These are phyloP conservation scores for Plasmodium relictum DNA, from an alignment of 169 alveolate species.

Conservation along the genomic window DNA sequence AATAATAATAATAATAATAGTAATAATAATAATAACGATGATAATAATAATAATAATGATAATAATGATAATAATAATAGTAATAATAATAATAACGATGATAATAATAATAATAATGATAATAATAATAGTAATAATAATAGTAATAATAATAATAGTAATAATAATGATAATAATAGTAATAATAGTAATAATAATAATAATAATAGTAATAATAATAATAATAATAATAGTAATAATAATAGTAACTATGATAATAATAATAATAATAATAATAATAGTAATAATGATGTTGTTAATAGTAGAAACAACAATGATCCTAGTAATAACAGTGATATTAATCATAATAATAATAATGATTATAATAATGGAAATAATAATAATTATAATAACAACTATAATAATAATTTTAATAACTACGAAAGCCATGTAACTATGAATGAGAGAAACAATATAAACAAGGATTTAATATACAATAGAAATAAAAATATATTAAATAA, in stretches of 20 bases:
- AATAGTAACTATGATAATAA: neutral
- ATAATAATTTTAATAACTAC: neutral
- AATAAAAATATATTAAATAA: neutral
- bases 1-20: neutral
- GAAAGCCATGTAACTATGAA: neutral
- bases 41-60: constrained; percentile 4
- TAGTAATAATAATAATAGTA: constrained; percentile 1
- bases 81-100: neutral
- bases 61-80: constrained; percentile 4
- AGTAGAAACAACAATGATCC: neutral
- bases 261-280: neutral
- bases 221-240: too few relatives aligned
- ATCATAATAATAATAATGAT: neutral
- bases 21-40: neutral
- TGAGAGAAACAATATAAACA: neutral
- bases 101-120: neutral
- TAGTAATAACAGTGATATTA: neutral
- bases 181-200: neutral
- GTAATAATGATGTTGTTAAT: neutral
- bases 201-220: too few relatives aligned
- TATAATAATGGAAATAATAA: neutral
- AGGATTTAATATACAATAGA: neutral
- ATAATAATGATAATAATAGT: neutral
- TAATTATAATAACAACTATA: neutral
- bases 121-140: neutral